These are phyloP conservation scores for Pyracantha coccinea DNA, from an alignment of 331 rosid species.

Conservation along the genomic window DNA sequence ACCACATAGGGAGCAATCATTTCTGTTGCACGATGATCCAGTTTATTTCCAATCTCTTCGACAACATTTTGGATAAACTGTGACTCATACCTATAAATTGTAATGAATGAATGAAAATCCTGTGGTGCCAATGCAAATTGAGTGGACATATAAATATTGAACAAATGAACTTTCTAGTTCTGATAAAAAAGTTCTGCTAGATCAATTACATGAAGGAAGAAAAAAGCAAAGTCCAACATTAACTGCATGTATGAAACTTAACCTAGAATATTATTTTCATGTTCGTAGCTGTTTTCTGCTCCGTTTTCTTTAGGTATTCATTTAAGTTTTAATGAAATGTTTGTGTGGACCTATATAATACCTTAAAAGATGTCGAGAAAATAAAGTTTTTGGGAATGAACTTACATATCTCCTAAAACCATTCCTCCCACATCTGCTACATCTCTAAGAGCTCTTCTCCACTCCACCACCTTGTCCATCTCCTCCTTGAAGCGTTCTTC, in stretches of 20 bases:
- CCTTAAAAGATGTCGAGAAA: background rate
- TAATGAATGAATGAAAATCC: too few species aligned
- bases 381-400: background rate
- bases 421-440: background rate
- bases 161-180: background rate
- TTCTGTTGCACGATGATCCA: background rate
- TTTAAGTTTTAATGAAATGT: background rate
- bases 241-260: background rate
- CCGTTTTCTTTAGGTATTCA: background rate
- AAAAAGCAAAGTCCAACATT: background rate
- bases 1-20: background rate
- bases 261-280: background rate
- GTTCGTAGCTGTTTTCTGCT: background rate
- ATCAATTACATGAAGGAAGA: background rate
- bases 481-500: background rate
- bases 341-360: background rate
- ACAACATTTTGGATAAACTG: conserved; percentile 3
- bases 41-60: background rate
- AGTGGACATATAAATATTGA: background rate
- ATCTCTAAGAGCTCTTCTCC: background rate
- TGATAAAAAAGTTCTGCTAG: background rate
- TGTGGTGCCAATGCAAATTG: background rate
- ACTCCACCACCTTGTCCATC: background rate
- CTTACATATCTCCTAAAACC: background rate
- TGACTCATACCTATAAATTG: background rate